Conservation (phyloP, 2,329 filamentous ascomycete genomes). For the Alternaria dauci region DNA sequence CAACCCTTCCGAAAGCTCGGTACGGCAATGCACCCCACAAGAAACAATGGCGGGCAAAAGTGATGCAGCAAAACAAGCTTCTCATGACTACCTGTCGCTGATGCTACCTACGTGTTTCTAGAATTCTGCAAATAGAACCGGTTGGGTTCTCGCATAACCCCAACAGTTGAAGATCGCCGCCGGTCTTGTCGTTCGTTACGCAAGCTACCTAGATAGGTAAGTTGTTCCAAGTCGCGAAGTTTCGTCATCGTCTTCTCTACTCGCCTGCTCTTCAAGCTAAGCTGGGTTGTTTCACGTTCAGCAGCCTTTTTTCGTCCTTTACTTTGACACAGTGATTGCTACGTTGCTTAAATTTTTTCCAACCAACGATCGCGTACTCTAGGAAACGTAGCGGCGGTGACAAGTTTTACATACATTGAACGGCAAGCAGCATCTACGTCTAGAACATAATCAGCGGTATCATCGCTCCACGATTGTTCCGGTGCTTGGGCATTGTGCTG, state of each 20-base stretch:
- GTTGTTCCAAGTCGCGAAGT: neutral
- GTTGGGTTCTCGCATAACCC: neutral
- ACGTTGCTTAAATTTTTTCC: neutral
- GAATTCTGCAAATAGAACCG: constrained; percentile 4
- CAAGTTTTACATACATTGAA: neutral
- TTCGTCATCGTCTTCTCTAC: neutral
- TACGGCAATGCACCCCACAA: neutral
- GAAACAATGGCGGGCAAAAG: constrained; percentile 1
- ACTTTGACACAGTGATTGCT: neutral
- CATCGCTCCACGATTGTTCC: constrained; percentile 3
- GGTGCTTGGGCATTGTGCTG: constrained; percentile 2
- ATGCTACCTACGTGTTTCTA: constrained; percentile 1
- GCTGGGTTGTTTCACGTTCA: neutral
- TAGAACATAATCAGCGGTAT: neutral
- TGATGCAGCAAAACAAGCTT: constrained; percentile 7
- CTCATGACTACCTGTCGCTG: neutral
- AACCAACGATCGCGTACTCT: neutral
- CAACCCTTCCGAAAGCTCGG: constrained; percentile 4
- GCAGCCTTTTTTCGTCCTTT: neutral
- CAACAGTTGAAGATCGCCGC: neutral
- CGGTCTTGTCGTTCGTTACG: neutral
- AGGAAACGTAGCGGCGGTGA: neutral
- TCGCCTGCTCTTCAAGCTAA: neutral
- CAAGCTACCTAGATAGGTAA: neutral
- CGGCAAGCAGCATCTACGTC: neutral